Evolutionary conservation across 2,329 filamentous ascomycete species (phyloP).

Genomic region (Pseudogymnoascus sp.): DNA sequence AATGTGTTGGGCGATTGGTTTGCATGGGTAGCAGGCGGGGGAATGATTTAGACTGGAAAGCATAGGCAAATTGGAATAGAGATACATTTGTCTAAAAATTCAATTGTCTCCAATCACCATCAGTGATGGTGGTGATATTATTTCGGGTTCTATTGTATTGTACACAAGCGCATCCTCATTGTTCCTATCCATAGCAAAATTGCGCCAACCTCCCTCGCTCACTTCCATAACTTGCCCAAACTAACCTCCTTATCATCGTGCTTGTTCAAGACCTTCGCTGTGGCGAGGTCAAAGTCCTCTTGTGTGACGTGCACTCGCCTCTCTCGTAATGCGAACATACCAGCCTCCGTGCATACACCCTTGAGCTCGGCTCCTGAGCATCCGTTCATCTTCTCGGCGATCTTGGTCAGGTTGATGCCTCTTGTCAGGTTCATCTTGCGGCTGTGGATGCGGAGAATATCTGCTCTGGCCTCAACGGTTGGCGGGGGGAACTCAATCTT

Average conservation of each 20-base stretch:
- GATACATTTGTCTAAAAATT: neutral
- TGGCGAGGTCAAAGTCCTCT: constrained; percentile 97
- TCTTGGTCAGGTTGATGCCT: constrained; percentile 96
- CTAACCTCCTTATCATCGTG: constrained; percentile 97
- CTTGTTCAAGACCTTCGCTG: constrained; percentile 99
- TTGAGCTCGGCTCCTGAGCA: constrained; percentile 97
- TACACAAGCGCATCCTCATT: constrained; percentile 7
- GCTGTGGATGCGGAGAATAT: constrained; percentile 96
- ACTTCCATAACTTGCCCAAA: constrained; percentile 82
- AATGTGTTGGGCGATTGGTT: neutral
- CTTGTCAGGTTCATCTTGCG: constrained; percentile 97
- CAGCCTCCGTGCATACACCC: constrained; percentile 96
- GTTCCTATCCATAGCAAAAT: constrained; percentile 1
- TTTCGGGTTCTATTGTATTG: constrained; percentile 6
- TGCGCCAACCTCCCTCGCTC: constrained; percentile 21
- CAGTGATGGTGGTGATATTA: neutral
- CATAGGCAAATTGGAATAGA: neutral
- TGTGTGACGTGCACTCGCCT: constrained; percentile 96
- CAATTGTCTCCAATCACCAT: neutral
- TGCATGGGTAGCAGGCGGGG: constrained; percentile 4
- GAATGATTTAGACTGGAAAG: neutral
- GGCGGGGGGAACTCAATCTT: constrained; percentile 99
- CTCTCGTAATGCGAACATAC: constrained; percentile 96
- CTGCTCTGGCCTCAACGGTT: constrained; percentile 89
- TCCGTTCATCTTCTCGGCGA: constrained; percentile 99